A percentile compares a stretch with the other conserved stretches of the same genome.
Evolutionary conservation across 2,329 filamentous ascomycete species (phyloP).

Genomic region (Chalaropsis ovoidea): DNA sequence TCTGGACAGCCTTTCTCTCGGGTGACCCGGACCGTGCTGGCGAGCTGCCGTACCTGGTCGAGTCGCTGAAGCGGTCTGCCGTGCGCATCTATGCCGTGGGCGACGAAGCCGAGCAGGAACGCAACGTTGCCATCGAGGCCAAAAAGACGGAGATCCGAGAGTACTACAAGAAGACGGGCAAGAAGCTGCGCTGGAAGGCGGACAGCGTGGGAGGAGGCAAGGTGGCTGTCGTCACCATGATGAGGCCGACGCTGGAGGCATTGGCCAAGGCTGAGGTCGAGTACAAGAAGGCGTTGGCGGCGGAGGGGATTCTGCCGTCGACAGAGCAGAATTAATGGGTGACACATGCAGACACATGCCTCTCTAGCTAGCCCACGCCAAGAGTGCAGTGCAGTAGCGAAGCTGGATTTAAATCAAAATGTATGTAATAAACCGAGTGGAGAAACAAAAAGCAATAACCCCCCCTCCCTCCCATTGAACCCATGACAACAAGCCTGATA

Average conservation of each 20-base stretch:
- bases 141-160: constrained; percentile 61
- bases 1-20: constrained; percentile 86
- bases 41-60: constrained; percentile 71
- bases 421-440: too few relatives aligned
- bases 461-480: too few relatives aligned
- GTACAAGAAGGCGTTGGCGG: constrained; percentile 61
- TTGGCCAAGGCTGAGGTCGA: constrained; percentile 59
- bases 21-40: constrained; percentile 70
- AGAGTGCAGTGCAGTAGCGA: too few relatives aligned
- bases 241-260: constrained; percentile 62
- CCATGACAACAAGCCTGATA: too few relatives aligned
- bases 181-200: constrained; percentile 59
- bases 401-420: too few relatives aligned
- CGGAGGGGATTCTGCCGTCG: constrained; percentile 45
- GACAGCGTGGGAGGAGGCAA: constrained; percentile 63
- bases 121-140: constrained; percentile 54
- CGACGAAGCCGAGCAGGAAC: constrained; percentile 65
- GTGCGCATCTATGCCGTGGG: constrained; percentile 73
- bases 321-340: constrained; percentile 35
- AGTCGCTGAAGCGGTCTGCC: constrained; percentile 67
- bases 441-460: too few relatives aligned
- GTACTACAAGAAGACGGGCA: constrained; percentile 60
- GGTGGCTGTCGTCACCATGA: constrained; percentile 63
- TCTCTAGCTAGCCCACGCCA: too few relatives aligned
- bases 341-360: neutral